Evolutionary conservation across 2,329 filamentous ascomycete genomes (phyloP).

Genomic region (Monosporascus sp.): DNA sequence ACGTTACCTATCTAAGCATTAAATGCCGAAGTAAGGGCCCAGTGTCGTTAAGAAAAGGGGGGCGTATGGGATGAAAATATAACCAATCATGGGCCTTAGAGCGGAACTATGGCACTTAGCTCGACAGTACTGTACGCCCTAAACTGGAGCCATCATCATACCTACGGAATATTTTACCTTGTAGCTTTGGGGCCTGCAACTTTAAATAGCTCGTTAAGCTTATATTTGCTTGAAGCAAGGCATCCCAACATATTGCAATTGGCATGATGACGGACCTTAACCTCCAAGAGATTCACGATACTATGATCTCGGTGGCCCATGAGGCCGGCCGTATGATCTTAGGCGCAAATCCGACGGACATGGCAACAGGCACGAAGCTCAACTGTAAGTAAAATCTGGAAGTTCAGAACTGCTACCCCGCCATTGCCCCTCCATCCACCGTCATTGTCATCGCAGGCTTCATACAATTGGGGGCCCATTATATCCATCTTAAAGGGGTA

Average conservation of each 20-base stretch:
- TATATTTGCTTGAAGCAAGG: background rate
- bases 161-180: too few species aligned
- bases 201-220: background rate
- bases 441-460: background rate
- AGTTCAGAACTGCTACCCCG: slow-evolving; percentile 9
- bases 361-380: slow-evolving; percentile 55
- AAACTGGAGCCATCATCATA: too few species aligned
- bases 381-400: slow-evolving; percentile 46
- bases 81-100: background rate
- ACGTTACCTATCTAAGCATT: too few species aligned
- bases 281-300: slow-evolving; percentile 57
- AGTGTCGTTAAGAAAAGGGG: too few species aligned
- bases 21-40: too few species aligned
- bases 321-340: slow-evolving; percentile 62
- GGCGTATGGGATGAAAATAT: background rate
- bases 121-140: background rate
- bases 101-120: background rate
- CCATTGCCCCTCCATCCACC: slow-evolving; percentile 11
- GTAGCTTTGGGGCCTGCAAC: background rate
- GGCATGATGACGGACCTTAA: slow-evolving; percentile 50
- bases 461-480: background rate
- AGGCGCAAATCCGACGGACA: slow-evolving; percentile 53
- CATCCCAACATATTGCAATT: background rate
- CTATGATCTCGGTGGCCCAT: slow-evolving; percentile 53
- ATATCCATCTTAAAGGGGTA: too few species aligned